A percentile compares a stretch with the other conserved stretches of the same genome.
Evolutionary conservation across 495 filamentous ascomycete genomes (phyloP).

Genomic region (Trichoderma orchidacearum): DNA sequence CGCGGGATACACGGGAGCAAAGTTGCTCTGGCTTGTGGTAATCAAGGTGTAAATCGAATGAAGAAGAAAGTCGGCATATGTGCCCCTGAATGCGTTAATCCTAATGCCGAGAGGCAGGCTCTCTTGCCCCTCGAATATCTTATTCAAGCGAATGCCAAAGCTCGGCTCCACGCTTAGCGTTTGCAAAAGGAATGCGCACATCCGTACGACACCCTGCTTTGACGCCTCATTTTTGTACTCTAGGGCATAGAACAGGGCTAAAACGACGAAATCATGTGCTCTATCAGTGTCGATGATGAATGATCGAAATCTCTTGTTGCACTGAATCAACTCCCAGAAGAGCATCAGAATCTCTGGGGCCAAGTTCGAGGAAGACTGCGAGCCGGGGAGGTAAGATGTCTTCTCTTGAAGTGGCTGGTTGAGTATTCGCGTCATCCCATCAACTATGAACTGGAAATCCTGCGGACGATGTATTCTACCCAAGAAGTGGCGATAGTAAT

Average conservation of each 20-base stretch:
- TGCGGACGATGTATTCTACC: constrained; percentile 84
- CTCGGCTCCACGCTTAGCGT: constrained; percentile 87
- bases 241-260: constrained; percentile 84
- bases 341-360: constrained; percentile 94
- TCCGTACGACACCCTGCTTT: constrained; percentile 83
- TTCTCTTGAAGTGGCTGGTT: constrained; percentile 87
- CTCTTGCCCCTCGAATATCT: constrained; percentile 78
- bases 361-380: constrained; percentile 69
- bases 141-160: constrained; percentile 83
- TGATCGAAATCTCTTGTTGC: constrained; percentile 92
- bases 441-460: constrained; percentile 95
- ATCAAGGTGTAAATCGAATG: constrained; percentile 90
- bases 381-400: constrained; percentile 77
- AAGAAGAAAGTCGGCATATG: constrained; percentile 88
- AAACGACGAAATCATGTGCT: constrained; percentile 82
- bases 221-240: constrained; percentile 75
- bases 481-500: constrained; percentile 85
- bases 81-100: constrained; percentile 72
- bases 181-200: constrained; percentile 95
- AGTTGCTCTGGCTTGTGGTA: constrained; percentile 78
- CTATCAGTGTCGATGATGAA: constrained; percentile 95
- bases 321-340: constrained; percentile 95
- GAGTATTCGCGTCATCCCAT: constrained; percentile 87
- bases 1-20: constrained; percentile 87
- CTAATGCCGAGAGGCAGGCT: constrained; percentile 70